These are phyloP conservation scores for Suhomyces prunicola DNA, from an alignment of 805 yeast genomes.

Conservation along the genomic window DNA sequence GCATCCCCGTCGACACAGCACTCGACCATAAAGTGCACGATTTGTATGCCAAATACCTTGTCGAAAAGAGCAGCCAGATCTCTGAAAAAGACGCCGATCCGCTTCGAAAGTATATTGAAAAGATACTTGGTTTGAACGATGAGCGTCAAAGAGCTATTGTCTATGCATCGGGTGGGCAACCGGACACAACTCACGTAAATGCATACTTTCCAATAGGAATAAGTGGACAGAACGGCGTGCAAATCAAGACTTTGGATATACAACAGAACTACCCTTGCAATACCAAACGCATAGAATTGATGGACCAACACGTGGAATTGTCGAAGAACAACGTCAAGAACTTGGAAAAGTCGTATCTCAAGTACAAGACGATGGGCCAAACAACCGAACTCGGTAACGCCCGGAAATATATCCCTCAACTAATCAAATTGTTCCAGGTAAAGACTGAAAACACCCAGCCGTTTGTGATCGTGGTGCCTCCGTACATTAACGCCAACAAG, in stretches of 20 bases:
- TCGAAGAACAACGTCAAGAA: constrained; percentile 13
- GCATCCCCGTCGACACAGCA: not conserved
- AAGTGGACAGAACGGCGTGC: not conserved
- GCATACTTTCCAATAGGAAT: constrained; percentile 1
- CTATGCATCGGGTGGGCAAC: constrained; percentile 1
- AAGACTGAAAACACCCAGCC: constrained; percentile 7
- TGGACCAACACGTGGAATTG: constrained; percentile 10
- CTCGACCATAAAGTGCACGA: constrained; percentile 7
- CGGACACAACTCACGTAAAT: not conserved
- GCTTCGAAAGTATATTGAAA: constrained; percentile 13
- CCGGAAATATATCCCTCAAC: not conserved
- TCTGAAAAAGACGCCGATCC: constrained; percentile 11
- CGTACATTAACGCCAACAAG: constrained; percentile 5
- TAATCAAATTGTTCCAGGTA: constrained; percentile 4
- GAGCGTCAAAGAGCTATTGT: constrained; percentile 13
- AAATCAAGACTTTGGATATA: constrained; percentile 8
- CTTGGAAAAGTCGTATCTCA: constrained; percentile 13
- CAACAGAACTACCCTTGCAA: constrained; percentile 6
- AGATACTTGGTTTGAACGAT: constrained; percentile 14
- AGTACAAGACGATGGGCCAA: not conserved
- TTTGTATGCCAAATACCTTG: constrained; percentile 7
- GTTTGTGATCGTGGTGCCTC: constrained; percentile 16
- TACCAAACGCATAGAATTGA: not conserved
- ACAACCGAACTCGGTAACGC: not conserved
- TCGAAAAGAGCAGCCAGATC: constrained; percentile 7